Evolutionary conservation across 2,329 filamentous ascomycete genomes (phyloP), one percentile per base, ranked within the genome.

Genomic region (Beauveria varroae): DNA sequence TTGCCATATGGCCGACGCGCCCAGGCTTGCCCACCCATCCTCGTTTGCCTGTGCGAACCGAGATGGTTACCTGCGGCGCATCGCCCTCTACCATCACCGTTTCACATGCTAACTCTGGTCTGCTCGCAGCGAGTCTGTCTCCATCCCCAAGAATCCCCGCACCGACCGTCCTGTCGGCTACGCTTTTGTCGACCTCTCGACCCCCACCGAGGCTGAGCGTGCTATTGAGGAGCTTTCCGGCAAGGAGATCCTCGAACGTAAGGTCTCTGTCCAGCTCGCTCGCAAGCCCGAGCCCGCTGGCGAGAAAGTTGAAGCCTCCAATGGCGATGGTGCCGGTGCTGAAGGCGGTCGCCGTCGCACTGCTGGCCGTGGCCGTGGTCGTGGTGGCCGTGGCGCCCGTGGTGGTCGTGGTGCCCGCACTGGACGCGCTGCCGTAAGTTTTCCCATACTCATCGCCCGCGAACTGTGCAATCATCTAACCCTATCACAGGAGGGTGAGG

Each of bases 61-160:
- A n/a, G 5, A 16, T 43, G n/a, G 18, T 16, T 40, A 12, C 1
- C 26, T 37, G 14, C n/a, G 20, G n/a, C 52, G 20, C 46, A 51
- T 49, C 46, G 24, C 49, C 60, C 40, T 18, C 3, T n/a, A 49
- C 47, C 24, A 60, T n/a, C 40, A 9, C 24, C 28, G 24, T 26
- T 49, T 24, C 40, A 56, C 58, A 14, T 65, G 79, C 73, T 71
- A 64, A 69, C 62, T 54, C 47, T 34, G 37, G 30, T 62, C n/a
- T 46, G 44, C 52, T 62, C 68, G 62, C 73, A 98, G 95, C 79
- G 95, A 99, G 84, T 96, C 91, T 78, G 93, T 93, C 77, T 98
- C 95, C 70, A 99, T 99, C 79, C 95, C 95, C 69, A 96, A 96
- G 86, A 98, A 99, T 84, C 95, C 95, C 75, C 93, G 95, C 78